Evolutionary conservation across 805 yeast species (phyloP).

Genomic region (Candida tammaniensis): DNA sequence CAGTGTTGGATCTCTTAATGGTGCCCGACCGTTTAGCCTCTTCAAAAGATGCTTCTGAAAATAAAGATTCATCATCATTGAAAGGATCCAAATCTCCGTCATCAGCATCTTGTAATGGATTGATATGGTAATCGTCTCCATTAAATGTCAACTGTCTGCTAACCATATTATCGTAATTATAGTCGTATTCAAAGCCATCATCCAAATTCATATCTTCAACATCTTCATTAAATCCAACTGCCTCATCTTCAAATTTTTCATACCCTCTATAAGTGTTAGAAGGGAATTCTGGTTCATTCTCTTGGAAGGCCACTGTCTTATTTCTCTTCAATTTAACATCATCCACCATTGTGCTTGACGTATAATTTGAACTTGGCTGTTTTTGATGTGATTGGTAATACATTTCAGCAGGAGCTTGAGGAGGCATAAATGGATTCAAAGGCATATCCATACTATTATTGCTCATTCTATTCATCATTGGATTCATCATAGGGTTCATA

Average conservation of each 20-base stretch:
- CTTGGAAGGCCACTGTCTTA: slow-evolving; percentile 31
- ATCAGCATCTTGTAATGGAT: slow-evolving; percentile 39
- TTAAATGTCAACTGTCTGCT: slow-evolving; percentile 20
- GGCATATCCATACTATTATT: slow-evolving; percentile 3
- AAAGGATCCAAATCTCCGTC: slow-evolving; percentile 34
- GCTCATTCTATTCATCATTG: slow-evolving; percentile 6
- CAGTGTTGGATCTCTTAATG: slow-evolving; percentile 16
- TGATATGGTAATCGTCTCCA: slow-evolving; percentile 39
- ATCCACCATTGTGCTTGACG: slow-evolving; percentile 13
- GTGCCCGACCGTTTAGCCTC: slow-evolving; percentile 34
- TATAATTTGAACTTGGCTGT: slow-evolving; percentile 8
- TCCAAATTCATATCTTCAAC: slow-evolving; percentile 7
- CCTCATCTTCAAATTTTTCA: too few relatives aligned
- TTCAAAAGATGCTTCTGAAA: slow-evolving; percentile 39
- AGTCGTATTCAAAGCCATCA: slow-evolving; percentile 9
- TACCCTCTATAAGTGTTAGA: slow-evolving; percentile 24
- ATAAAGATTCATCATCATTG: slow-evolving; percentile 42
- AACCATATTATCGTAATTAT: slow-evolving; percentile 4
- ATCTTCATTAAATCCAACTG: too few relatives aligned
- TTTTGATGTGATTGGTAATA: slow-evolving; percentile 8
- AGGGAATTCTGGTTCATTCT: slow-evolving; percentile 30
- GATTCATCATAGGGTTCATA: slow-evolving; percentile 1
- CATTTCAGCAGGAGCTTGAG: slow-evolving; percentile 8
- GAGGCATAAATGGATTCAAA: slow-evolving; percentile 10
- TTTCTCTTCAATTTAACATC: slow-evolving; percentile 9